Evolutionary conservation across 148 eudicot species (phyloP), one percentile per base, ranked within the genome.

Genomic region (Oxyria digyna): DNA sequence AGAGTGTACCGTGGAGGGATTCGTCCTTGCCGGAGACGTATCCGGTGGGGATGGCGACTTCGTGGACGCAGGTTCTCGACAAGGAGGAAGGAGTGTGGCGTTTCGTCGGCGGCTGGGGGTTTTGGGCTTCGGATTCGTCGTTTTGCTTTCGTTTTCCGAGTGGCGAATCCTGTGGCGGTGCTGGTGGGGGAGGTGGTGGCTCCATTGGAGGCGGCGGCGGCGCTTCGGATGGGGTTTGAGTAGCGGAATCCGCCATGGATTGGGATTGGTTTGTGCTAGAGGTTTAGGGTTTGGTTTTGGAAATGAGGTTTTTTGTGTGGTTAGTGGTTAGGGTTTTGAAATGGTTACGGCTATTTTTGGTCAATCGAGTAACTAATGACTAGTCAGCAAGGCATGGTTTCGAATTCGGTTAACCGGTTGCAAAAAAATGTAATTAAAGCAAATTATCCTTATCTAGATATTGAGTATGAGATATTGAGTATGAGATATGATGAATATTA

Each of bases 21-120:
- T 81, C 80, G 17, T 81, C 85, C 48, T 76, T 71, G 7, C 50
- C 70, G 17, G 89, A 26, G 42, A 69, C 38, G 76, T 77, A 88
- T 21, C 82, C 82, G 13, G 76, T 81, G 1, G 99, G 97, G 21
- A 87, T 84, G 9, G 99, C 99, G 10, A 94, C 99, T 67, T 94
- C 99, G 66, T 94, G 97, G 13, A 94, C 89, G 71, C 99, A 94
- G 31, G 91, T 88, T 20, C 91, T 66, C 15, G 69, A 66, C 23
- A 15, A 33, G 15, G 68, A 35, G 6, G 42, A 64, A 17, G 40
- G 21, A 0, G 67, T 21, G 29, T 37, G 38, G 65, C 65, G 65
- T 14, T 59, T 59, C 37, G 14, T 31, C 20, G 65, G 65, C 38
- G 38, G 65, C 9, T 57, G 18, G 4, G 49, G 18, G 5, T 3